Conservation (phyloP, 768 basidiomycete genomes). For the Chalciporus piperatus region DNA sequence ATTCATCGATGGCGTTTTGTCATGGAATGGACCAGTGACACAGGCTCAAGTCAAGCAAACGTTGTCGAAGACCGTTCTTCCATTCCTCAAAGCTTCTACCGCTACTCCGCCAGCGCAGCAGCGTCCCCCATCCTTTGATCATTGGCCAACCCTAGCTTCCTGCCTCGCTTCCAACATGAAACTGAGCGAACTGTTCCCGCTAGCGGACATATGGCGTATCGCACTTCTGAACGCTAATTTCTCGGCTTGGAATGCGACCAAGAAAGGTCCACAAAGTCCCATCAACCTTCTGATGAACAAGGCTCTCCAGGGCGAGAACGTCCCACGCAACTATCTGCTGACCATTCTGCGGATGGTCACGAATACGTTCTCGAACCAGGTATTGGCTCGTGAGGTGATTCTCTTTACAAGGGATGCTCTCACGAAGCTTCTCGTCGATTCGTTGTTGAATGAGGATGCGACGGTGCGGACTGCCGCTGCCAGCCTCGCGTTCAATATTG, state of each 20-base stretch:
- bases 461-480: conserved; percentile 76
- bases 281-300: conserved; percentile 47
- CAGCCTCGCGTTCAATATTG: conserved; percentile 75
- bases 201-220: conserved; percentile 81
- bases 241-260: conserved; percentile 46
- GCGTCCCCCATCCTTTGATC: conserved; percentile 38
- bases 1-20: conserved; percentile 53
- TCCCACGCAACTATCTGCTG: conserved; percentile 55
- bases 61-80: conserved; percentile 48
- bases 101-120: conserved; percentile 17
- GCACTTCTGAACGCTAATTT: conserved; percentile 64
- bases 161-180: conserved; percentile 47
- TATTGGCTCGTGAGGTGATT: conserved; percentile 42
- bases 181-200: conserved; percentile 64
- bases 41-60: conserved; percentile 45
- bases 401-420: conserved; percentile 32
- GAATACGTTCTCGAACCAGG: conserved; percentile 56
- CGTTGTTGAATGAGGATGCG: conserved; percentile 66
- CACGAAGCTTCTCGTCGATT: conserved; percentile 58
- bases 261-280: conserved; percentile 36
- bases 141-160: conserved; percentile 49
- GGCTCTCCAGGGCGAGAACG: conserved; percentile 32
- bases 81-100: conserved; percentile 63
- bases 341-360: conserved; percentile 65
- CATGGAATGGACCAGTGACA: conserved; percentile 31